phyloP scores from a whole-genome alignment of 2,329 filamentous ascomycete species.

The Rhinocladiella similis region DNA sequence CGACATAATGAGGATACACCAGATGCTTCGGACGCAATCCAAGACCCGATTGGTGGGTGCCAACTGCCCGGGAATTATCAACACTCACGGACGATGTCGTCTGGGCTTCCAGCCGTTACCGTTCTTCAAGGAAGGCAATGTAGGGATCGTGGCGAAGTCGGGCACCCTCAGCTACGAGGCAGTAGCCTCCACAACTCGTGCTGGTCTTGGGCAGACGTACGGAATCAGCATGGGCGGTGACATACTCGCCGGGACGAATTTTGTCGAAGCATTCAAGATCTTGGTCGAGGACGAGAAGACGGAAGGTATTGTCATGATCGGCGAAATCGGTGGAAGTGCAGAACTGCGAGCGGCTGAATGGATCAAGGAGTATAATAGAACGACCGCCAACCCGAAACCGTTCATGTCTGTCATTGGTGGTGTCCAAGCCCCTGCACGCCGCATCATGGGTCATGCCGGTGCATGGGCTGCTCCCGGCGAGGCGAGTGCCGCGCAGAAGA shows the following conservation, averaged over 20 bases:
- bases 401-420: slow-evolving; percentile 73
- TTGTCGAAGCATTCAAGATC: slow-evolving; percentile 68
- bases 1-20: slow-evolving; percentile 73
- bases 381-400: slow-evolving; percentile 65
- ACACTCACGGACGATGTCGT: slow-evolving; percentile 67
- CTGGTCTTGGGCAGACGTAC: slow-evolving; percentile 74
- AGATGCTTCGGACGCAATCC: slow-evolving; percentile 69
- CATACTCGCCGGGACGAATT: slow-evolving; percentile 70
- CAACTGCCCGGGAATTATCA: slow-evolving; percentile 81
- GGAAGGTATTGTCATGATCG: slow-evolving; percentile 69
- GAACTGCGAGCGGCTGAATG: slow-evolving; percentile 73
- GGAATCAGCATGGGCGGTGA: slow-evolving; percentile 79
- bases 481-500: slow-evolving; percentile 64
- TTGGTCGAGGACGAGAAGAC: slow-evolving; percentile 68
- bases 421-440: slow-evolving; percentile 60
- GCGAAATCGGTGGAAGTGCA: slow-evolving; percentile 69
- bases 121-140: slow-evolving; percentile 66
- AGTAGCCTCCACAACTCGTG: slow-evolving; percentile 70
- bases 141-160: slow-evolving; percentile 78
- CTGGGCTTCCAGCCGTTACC: slow-evolving; percentile 76
- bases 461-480: slow-evolving; percentile 70
- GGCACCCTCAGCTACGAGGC: slow-evolving; percentile 80
- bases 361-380: slow-evolving; percentile 65
- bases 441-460: slow-evolving; percentile 78
- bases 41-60: slow-evolving; percentile 73